These are phyloP conservation scores for Leishmania arabica DNA, from an alignment of 208 protist species.

Conservation along the genomic window DNA sequence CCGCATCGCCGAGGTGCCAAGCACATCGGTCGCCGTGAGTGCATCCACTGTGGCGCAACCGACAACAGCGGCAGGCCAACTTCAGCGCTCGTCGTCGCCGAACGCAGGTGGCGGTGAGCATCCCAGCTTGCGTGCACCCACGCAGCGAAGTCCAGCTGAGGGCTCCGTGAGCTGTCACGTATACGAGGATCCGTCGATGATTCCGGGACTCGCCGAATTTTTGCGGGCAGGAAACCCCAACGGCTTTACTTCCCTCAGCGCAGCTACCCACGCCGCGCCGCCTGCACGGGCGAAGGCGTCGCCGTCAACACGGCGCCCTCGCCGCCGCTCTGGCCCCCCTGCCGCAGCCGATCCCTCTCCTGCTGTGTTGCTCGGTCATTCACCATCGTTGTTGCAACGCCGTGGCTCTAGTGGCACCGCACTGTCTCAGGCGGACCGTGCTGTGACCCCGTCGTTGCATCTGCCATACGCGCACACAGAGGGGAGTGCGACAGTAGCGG, in stretches of 20 bases:
- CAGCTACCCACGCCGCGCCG: background rate
- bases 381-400: background rate
- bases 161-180: background rate
- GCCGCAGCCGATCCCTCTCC: background rate
- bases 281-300: background rate
- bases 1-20: constrained; percentile 13
- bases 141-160: background rate
- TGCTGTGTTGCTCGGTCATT: constrained; percentile 8
- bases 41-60: background rate
- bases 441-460: constrained; percentile 12
- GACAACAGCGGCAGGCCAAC: background rate
- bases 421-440: background rate
- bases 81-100: background rate
- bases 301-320: background rate
- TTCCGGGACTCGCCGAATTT: constrained; percentile 28
- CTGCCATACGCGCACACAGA: constrained; percentile 3
- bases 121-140: background rate
- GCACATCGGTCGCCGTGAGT: background rate
- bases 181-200: constrained; percentile 10
- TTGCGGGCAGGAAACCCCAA: constrained; percentile 19
- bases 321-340: background rate
- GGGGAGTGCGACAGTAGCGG: background rate
- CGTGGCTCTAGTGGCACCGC: constrained; percentile 1
- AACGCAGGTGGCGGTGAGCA: background rate
- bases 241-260: constrained; percentile 22